A percentile compares a stretch with the other conserved stretches of the same genome.
Conservation (phyloP, 129 eudicot species). For the Dittrichia graveolens region DNA sequence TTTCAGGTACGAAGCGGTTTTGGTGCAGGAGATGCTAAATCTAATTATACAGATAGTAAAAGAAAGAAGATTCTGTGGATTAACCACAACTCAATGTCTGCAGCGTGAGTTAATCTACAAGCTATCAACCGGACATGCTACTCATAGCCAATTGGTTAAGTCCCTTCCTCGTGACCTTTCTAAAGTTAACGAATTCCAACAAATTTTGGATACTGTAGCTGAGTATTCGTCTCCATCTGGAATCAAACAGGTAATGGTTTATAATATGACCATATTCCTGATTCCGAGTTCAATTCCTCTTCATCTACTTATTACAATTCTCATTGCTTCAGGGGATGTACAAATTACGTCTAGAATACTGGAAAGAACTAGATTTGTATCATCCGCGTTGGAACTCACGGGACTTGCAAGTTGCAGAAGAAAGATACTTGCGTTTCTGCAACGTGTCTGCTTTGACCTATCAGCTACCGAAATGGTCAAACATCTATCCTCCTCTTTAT, state of each 20-base stretch:
- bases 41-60: conserved; percentile 83
- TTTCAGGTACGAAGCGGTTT: conserved; percentile 83
- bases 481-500: conserved; percentile 68
- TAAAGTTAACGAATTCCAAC: conserved; percentile 73
- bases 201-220: conserved; percentile 74
- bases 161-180: conserved; percentile 90
- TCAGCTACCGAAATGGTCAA: conserved; percentile 93
- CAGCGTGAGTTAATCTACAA: conserved; percentile 83
- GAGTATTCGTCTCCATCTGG: conserved; percentile 88
- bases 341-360: conserved; percentile 63
- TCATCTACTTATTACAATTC: conserved; percentile 1
- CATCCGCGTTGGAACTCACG: conserved; percentile 95
- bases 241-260: conserved; percentile 75
- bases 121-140: conserved; percentile 78
- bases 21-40: conserved; percentile 87
- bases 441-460: conserved; percentile 72
- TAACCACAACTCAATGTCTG: conserved; percentile 71
- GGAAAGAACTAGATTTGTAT: conserved; percentile 94
- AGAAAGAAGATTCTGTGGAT: conserved; percentile 93
- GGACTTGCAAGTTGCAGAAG: conserved; percentile 95
- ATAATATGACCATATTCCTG: not conserved
- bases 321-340: conserved; percentile 76
- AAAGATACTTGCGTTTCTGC: conserved; percentile 82
- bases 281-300: not conserved
- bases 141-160: conserved; percentile 87